A percentile compares a stretch with the other conserved stretches of the same genome.
Conservation (phyloP, 2,329 filamentous ascomycete species). For the Pseudohalonectria lignicola region DNA sequence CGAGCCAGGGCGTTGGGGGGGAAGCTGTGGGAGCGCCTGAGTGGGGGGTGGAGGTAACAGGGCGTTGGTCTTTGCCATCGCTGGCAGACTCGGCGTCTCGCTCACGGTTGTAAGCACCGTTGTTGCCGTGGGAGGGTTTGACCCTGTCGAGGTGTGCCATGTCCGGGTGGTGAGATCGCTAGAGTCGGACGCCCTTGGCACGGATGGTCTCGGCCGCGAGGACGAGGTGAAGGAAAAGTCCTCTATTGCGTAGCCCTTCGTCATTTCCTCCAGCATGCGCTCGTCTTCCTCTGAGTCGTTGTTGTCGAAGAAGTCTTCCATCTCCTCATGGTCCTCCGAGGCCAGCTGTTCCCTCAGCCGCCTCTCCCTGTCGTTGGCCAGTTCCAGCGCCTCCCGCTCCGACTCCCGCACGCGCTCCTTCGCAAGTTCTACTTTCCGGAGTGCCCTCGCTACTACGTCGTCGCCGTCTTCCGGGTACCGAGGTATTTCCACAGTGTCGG, state of each 20-base stretch:
- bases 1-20: conserved; percentile 21
- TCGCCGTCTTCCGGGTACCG: conserved; percentile 21
- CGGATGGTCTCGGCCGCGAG: conserved; percentile 51
- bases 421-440: conserved; percentile 61
- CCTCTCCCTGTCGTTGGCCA: conserved; percentile 49
- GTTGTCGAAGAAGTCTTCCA: conserved; percentile 49
- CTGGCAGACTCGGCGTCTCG: conserved; percentile 34
- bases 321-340: conserved; percentile 36
- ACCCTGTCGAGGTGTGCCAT: conserved; percentile 70
- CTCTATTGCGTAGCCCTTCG: conserved; percentile 69
- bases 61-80: conserved; percentile 14
- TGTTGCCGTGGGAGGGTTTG: conserved; percentile 58
- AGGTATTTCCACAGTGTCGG: conserved; percentile 28
- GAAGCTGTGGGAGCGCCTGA: conserved; percentile 32
- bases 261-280: conserved; percentile 77
- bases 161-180: conserved; percentile 68
- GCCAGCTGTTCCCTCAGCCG: conserved; percentile 28
- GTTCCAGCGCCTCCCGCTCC: conserved; percentile 56
- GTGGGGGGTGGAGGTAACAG: conserved; percentile 36
- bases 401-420: conserved; percentile 66
- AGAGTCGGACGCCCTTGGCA: conserved; percentile 72
- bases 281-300: conserved; percentile 63
- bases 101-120: conserved; percentile 62
- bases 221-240: conserved; percentile 68
- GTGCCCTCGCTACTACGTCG: conserved; percentile 38